Percentiles rank a stretch among this genome's conserved stretches.
Evolutionary conservation across 805 yeast genomes (phyloP).

Genomic region (Wickerhamiella sergipiensis): DNA sequence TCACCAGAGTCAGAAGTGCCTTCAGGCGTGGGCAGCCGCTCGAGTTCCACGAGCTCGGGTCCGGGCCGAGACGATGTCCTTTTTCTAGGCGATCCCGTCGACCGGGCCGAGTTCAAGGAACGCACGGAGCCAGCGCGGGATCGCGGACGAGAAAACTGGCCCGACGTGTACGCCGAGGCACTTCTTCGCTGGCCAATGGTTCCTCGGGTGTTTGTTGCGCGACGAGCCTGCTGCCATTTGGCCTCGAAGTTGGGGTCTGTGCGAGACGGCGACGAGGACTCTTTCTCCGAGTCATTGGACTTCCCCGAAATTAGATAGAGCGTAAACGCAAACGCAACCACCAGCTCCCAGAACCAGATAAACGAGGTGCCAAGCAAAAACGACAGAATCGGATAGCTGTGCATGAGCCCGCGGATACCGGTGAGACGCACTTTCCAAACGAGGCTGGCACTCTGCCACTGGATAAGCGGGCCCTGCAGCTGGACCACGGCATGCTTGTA

Average conservation of each 20-base stretch:
- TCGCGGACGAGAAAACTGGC: neutral
- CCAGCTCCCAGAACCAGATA: conserved; percentile 9
- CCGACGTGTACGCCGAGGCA: neutral
- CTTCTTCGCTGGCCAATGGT: neutral
- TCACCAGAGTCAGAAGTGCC: neutral
- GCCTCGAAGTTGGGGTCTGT: neutral
- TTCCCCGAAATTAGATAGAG: neutral
- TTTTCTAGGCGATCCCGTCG: neutral
- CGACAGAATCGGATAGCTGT: conserved; percentile 7
- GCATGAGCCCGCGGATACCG: conserved; percentile 12
- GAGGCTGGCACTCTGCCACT: conserved; percentile 1
- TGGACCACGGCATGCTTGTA: neutral
- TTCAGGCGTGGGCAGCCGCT: neutral
- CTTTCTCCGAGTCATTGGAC: too few species aligned
- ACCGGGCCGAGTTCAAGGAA: neutral
- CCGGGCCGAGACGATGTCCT: neutral
- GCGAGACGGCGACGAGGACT: too few species aligned
- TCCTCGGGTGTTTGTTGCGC: neutral
- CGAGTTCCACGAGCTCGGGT: conserved; percentile 1
- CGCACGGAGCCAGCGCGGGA: neutral
- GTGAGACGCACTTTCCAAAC: conserved; percentile 4
- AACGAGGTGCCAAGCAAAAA: conserved; percentile 7
- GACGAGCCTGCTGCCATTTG: neutral
- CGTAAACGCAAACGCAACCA: conserved; percentile 5
- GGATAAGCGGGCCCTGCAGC: neutral